Conservation (phyloP, 305 asterid species). For the Ajuga reptans region DNA sequence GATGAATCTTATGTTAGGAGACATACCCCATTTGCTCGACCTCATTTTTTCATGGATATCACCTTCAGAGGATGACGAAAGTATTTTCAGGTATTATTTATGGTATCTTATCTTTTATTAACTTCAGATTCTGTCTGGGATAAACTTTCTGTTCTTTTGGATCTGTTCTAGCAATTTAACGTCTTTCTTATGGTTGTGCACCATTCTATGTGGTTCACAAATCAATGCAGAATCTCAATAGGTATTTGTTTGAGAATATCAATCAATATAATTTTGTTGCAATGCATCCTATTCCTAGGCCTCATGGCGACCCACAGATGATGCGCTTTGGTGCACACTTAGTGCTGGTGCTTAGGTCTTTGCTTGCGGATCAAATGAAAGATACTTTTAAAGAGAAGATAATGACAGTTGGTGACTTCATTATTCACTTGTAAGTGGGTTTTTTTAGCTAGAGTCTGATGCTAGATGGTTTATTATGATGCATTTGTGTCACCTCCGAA, state of each 20-base stretch:
- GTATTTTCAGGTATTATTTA: conserved; percentile 57
- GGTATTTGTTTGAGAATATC: not conserved
- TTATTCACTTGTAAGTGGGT: conserved; percentile 79
- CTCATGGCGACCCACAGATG: conserved; percentile 99
- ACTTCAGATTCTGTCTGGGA: not conserved
- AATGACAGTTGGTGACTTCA: conserved; percentile 83
- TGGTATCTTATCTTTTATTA: conserved; percentile 8
- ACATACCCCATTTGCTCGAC: conserved; percentile 80
- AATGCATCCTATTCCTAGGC: conserved; percentile 46
- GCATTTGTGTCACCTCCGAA: conserved; percentile 9
- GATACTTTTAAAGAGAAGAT: conserved; percentile 81
- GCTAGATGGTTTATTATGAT: conserved; percentile 10
- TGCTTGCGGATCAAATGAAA: conserved; percentile 75
- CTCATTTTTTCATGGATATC: conserved; percentile 94
- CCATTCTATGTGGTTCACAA: conserved; percentile 13
- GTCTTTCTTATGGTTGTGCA: not conserved
- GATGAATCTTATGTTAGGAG: conserved; percentile 96
- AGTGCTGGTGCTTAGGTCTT: conserved; percentile 83
- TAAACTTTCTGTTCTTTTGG: not conserved
- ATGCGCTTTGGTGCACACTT: conserved; percentile 99
- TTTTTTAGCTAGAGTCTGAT: conserved; percentile 12
- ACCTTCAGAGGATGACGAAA: conserved; percentile 63
- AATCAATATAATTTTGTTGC: conserved; percentile 18
- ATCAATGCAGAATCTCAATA: conserved; percentile 10
- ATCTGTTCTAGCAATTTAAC: conserved; percentile 4